Evolutionary conservation across 768 basidiomycete species (phyloP).

Genomic region (Suillus americanus): DNA sequence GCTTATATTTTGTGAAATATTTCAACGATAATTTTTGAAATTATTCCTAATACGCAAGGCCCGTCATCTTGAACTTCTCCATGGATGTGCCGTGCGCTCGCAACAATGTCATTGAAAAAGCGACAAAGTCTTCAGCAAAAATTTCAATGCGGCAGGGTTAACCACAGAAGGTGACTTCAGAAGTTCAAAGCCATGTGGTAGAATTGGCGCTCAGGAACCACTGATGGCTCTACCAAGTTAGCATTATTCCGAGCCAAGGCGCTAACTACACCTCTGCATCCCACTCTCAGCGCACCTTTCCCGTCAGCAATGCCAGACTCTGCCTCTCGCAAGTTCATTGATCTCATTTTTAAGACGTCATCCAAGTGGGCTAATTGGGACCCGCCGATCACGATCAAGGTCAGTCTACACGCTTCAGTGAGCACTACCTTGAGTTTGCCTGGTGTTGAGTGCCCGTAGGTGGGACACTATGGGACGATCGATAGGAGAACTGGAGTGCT

Average conservation of each 20-base stretch:
- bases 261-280: neutral
- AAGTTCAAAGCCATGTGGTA: neutral
- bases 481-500: slow-evolving; percentile 30
- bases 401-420: slow-evolving; percentile 11
- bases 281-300: neutral
- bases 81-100: neutral
- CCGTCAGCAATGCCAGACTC: neutral
- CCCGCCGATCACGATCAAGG: slow-evolving; percentile 33
- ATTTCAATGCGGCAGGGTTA: neutral
- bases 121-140: neutral
- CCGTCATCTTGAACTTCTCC: neutral
- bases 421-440: neutral
- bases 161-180: neutral
- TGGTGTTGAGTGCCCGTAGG: slow-evolving; percentile 17
- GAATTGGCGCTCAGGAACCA: neutral
- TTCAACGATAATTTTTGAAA: no score
- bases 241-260: neutral
- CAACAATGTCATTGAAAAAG: neutral
- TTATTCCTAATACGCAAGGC: no score
- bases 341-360: slow-evolving; percentile 28
- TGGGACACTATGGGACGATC: slow-evolving; percentile 34
- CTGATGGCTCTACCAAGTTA: neutral
- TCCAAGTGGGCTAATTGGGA: slow-evolving; percentile 41
- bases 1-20: no score
- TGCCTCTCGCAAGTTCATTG: slow-evolving; percentile 32